These are phyloP conservation scores for Fragaria ananassa DNA, from an alignment of 306 rosid genomes.

Conservation along the genomic window DNA sequence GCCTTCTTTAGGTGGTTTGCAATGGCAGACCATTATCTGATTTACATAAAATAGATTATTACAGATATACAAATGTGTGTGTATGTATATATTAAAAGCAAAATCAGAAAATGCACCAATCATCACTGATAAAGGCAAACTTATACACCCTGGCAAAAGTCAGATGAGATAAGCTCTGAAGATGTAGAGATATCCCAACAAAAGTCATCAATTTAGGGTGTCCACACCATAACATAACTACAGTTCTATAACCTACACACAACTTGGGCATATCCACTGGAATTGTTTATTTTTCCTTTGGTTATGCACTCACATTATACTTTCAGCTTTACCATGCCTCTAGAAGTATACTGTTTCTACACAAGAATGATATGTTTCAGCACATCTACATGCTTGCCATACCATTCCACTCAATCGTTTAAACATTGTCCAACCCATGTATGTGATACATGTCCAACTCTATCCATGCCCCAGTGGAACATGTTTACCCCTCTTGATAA, in stretches of 20 bases:
- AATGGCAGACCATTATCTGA: constrained; percentile 96
- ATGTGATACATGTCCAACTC: background rate
- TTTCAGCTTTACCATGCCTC: background rate
- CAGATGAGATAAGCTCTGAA: background rate
- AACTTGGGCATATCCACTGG: background rate
- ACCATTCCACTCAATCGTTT: background rate
- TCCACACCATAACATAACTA: background rate
- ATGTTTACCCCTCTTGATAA: background rate
- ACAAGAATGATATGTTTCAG: background rate
- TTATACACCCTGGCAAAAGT: background rate
- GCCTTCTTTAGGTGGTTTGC: constrained; percentile 58
- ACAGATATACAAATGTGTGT: background rate
- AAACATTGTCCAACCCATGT: background rate
- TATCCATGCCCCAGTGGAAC: background rate
- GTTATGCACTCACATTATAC: background rate
- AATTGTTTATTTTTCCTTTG: background rate
- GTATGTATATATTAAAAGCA: background rate
- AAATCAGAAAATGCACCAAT: constrained; percentile 3
- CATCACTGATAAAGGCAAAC: background rate
- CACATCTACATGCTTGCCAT: background rate
- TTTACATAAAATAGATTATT: constrained; percentile 29
- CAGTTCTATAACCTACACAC: background rate
- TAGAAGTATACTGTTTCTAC: background rate
- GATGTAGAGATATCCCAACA: background rate
- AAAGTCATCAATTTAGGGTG: background rate